A percentile compares a stretch with the other conserved stretches of the same genome.
phyloP scores from a whole-genome alignment of 257 asterid genomes.

The Solanum commersonii region DNA sequence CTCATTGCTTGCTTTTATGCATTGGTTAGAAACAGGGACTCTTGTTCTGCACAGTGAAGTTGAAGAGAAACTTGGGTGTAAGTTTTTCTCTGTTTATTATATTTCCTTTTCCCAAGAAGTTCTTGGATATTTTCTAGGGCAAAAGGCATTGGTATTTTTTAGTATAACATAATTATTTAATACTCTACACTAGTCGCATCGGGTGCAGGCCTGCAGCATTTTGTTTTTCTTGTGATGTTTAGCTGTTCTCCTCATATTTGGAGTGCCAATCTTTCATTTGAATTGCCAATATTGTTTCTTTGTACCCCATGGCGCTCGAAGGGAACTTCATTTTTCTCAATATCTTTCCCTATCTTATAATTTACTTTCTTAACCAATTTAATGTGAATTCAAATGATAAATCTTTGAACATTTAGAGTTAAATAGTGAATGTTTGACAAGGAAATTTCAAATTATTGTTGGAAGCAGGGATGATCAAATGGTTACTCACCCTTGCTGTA shows the following conservation, averaged over 20 bases:
- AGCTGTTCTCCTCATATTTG: not conserved
- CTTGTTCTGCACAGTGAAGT: constrained; percentile 81
- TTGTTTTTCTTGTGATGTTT: not conserved
- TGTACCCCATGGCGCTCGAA: not conserved
- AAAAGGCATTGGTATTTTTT: not conserved
- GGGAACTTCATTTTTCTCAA: not conserved
- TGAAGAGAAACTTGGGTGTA: constrained; percentile 86
- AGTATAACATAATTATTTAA: not conserved
- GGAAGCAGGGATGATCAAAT: not conserved
- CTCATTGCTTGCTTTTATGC: constrained; percentile 80
- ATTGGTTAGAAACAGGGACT: constrained; percentile 73
- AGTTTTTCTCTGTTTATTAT: constrained; percentile 11
- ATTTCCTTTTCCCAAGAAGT: not conserved
- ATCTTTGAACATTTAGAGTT: not conserved
- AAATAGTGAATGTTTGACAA: not conserved
- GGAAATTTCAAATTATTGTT: not conserved
- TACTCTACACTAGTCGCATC: not conserved
- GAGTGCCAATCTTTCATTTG: not conserved
- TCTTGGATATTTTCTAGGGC: not conserved
- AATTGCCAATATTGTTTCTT: not conserved
- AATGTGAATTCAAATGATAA: not conserved
- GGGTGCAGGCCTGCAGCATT: not conserved
- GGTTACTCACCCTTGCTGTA: not conserved
- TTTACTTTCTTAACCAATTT: not conserved
- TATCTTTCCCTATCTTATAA: not conserved